Evolutionary conservation across 148 eudicot species (phyloP).

Genomic region (Rhododendron williamsianum): DNA sequence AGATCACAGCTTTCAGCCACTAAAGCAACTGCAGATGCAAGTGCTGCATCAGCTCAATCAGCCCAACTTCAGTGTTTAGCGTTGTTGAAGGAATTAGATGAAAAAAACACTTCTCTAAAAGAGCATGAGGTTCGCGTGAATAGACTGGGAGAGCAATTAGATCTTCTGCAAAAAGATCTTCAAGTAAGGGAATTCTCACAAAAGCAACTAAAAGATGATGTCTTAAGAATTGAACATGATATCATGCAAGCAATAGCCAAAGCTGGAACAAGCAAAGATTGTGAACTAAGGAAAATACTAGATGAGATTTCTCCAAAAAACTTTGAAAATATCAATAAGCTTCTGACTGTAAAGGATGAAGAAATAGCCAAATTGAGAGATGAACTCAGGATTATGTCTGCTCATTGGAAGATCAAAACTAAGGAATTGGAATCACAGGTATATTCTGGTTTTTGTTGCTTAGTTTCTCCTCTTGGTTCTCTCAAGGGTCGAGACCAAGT

Average conservation of each 20-base stretch:
- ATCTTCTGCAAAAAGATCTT: conserved; percentile 70
- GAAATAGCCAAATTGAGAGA: conserved; percentile 72
- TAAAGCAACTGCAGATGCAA: conserved; percentile 70
- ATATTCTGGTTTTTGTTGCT: conserved; percentile 5
- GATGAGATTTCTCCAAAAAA: conserved; percentile 81
- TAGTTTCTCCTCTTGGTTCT: not conserved
- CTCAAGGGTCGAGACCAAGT: no score
- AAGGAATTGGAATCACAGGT: conserved; percentile 87
- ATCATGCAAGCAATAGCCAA: conserved; percentile 76
- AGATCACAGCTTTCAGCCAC: conserved; percentile 58
- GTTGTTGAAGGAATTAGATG: conserved; percentile 60
- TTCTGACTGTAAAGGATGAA: conserved; percentile 63
- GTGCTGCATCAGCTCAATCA: conserved; percentile 79
- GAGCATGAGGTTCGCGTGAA: conserved; percentile 77
- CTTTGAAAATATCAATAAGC: conserved; percentile 65
- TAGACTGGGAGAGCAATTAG: conserved; percentile 73
- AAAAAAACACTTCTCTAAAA: conserved; percentile 56
- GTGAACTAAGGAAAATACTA: conserved; percentile 65
- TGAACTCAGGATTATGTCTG: conserved; percentile 68
- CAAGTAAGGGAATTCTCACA: conserved; percentile 79
- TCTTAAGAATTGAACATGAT: conserved; percentile 72
- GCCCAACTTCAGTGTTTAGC: conserved; percentile 76
- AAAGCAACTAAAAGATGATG: conserved; percentile 83
- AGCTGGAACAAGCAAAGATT: conserved; percentile 53
- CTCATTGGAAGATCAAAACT: conserved; percentile 87